phyloP scores from a whole-genome alignment of 2,329 filamentous ascomycete genomes.

The Talaromyces sp. region DNA sequence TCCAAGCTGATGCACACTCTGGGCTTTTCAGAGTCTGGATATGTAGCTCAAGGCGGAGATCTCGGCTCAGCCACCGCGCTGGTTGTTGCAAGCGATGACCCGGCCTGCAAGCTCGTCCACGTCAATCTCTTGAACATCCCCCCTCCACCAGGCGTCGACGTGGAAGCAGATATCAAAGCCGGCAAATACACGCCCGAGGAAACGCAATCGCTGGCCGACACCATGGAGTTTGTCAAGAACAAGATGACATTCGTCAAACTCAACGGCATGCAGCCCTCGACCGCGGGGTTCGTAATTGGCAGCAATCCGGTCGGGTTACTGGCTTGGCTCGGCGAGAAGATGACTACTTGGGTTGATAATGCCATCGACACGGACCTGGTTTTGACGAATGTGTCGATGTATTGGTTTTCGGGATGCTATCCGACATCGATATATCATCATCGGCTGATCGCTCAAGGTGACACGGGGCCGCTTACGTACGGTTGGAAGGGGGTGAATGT shows the following conservation, averaged over 20 bases:
- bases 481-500: conserved; percentile 1
- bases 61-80: conserved; percentile 1
- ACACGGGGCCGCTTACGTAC: background rate
- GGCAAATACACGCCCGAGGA: background rate
- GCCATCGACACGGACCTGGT: background rate
- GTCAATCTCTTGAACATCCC: background rate
- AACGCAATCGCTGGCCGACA: background rate
- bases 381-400: background rate
- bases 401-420: conserved; percentile 3
- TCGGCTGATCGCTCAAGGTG: background rate
- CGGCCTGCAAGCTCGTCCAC: background rate
- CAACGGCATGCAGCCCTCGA: background rate
- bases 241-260: background rate
- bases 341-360: background rate
- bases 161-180: background rate
- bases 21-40: background rate
- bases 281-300: background rate
- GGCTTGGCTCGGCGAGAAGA: conserved; percentile 1
- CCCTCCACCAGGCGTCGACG: background rate
- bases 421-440: background rate
- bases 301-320: background rate
- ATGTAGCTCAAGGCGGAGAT: conserved; percentile 1
- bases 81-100: conserved; percentile 2
- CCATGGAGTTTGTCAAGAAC: background rate
- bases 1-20: background rate